Percentiles rank a stretch among this genome's conserved stretches.
These are phyloP conservation scores for Fraxinus ornus DNA, from an alignment of 305 asterid genomes.

Conservation along the genomic window DNA sequence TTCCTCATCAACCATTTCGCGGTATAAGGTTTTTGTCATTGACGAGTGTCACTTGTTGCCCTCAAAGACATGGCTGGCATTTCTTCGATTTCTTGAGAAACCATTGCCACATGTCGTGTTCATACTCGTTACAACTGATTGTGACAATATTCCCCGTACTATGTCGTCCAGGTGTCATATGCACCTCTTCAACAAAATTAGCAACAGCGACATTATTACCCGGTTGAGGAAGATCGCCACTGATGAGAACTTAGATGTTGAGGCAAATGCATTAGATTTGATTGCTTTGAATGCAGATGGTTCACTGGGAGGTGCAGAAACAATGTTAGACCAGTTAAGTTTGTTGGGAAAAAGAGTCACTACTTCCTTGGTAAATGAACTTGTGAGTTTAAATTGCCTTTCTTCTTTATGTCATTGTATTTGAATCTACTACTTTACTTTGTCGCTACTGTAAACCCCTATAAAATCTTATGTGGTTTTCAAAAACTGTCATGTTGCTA, in stretches of 20 bases:
- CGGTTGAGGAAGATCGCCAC: conserved; percentile 60
- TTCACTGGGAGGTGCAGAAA: conserved; percentile 87
- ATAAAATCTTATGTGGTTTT: background rate
- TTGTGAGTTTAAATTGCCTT: conserved; percentile 53
- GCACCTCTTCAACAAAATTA: conserved; percentile 68
- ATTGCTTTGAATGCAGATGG: conserved; percentile 86
- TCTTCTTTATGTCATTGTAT: background rate
- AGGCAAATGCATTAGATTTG: conserved; percentile 73
- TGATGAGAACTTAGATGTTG: conserved; percentile 69
- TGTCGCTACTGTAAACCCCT: background rate
- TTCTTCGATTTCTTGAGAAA: conserved; percentile 71
- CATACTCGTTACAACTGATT: conserved; percentile 68
- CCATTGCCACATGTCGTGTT: conserved; percentile 60
- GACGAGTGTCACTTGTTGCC: conserved; percentile 86
- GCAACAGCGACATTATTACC: conserved; percentile 58
- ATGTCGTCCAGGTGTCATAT: conserved; percentile 79
- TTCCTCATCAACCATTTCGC: conserved; percentile 35
- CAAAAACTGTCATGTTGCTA: background rate
- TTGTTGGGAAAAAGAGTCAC: conserved; percentile 82
- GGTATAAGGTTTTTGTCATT: conserved; percentile 60
- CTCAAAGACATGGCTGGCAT: conserved; percentile 73
- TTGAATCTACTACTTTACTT: background rate
- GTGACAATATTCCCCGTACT: conserved; percentile 68
- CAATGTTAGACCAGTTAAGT: conserved; percentile 87
- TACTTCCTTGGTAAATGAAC: conserved; percentile 79